These are phyloP conservation scores for Colletotrichum phormii DNA, from an alignment of 2,329 filamentous ascomycete genomes.

Conservation along the genomic window DNA sequence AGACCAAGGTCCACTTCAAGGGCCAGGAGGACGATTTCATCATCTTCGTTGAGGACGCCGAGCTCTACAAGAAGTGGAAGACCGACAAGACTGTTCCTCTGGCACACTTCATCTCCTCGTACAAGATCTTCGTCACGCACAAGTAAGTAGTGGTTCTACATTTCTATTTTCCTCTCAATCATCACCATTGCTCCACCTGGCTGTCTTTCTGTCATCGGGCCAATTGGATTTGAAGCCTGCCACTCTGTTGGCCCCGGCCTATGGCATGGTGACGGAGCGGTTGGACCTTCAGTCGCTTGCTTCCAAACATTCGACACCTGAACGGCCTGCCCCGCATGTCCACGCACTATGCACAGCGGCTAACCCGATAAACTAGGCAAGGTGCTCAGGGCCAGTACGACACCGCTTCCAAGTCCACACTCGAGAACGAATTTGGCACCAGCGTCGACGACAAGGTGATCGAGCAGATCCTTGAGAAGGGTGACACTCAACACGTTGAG, in stretches of 20 bases:
- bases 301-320: background rate
- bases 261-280: background rate
- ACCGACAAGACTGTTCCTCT: conserved; percentile 82
- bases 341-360: background rate
- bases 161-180: background rate
- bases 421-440: conserved; percentile 92
- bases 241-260: background rate
- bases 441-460: conserved; percentile 83
- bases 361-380: conserved; percentile 68
- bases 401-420: conserved; percentile 76
- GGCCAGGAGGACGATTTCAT: conserved; percentile 71
- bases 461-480: conserved; percentile 82
- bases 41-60: conserved; percentile 68
- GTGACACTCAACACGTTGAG: conserved; percentile 72
- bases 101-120: conserved; percentile 85
- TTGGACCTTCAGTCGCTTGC: background rate
- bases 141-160: conserved; percentile 71
- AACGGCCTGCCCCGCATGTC: background rate
- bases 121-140: conserved; percentile 91
- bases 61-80: conserved; percentile 84
- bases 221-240: background rate
- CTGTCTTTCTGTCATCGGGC: background rate
- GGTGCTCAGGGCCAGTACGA: conserved; percentile 86
- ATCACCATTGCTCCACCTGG: too few relatives aligned
- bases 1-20: conserved; percentile 88